A percentile compares a stretch with the other conserved stretches of the same genome.
Evolutionary conservation across 345 rosid genomes (phyloP).

Genomic region (Salix purpurea): DNA sequence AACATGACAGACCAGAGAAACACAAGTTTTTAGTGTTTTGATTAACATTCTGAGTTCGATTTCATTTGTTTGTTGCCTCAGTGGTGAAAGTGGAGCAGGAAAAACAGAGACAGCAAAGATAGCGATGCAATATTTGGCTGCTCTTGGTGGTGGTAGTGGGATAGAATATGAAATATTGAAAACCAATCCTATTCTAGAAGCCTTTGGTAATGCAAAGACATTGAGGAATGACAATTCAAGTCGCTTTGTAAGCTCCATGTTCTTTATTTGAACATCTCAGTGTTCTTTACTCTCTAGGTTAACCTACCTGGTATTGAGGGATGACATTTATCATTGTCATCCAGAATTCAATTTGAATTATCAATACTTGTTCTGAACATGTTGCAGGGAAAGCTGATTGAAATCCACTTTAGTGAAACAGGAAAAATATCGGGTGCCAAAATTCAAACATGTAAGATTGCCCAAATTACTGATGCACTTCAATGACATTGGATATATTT

Average conservation of each 20-base stretch:
- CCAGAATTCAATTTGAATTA: background rate
- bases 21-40: background rate
- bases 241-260: conserved; percentile 80
- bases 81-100: conserved; percentile 99
- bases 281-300: background rate
- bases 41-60: background rate
- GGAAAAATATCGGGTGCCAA: conserved; percentile 99
- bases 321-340: background rate
- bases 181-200: conserved; percentile 96
- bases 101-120: conserved; percentile 99
- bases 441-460: conserved; percentile 88
- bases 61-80: conserved; percentile 43
- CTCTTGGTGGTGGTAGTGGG: conserved; percentile 99
- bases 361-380: conserved; percentile 30
- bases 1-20: background rate
- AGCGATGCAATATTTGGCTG: conserved; percentile 99
- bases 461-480: conserved; percentile 8
- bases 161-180: conserved; percentile 93
- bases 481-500: conserved; percentile 6
- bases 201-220: conserved; percentile 98
- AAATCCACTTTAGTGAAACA: conserved; percentile 89
- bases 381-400: conserved; percentile 88
- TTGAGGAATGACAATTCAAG: conserved; percentile 95
- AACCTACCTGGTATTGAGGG: background rate
- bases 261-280: conserved; percentile 13